Base-by-base conservation (phyloP, 176 grass and related monocot genomes). In the Zoysia pacifica region DNA sequence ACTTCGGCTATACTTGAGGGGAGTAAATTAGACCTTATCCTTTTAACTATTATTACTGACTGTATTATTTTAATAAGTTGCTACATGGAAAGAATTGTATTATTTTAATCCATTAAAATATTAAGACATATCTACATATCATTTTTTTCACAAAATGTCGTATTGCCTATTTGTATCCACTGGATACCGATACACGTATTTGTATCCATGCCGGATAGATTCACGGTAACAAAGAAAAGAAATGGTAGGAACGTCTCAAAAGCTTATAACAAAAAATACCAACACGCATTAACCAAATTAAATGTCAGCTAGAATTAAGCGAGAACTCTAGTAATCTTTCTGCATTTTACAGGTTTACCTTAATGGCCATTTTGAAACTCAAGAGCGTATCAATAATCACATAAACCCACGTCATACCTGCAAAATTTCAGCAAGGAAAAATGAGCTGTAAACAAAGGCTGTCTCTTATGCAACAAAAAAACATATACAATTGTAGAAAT, bases 311-410 rank as follows among this genome's bases (percentile, higher is more conserved):
- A 60, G 38, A 11, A 49, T 62, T 18, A 70, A 79, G 3, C 65
- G 44, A 85, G 14, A 62, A 72, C 66, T 65, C 65, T 49, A 54
- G 50, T 60, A 53, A 16, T 74, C 49, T 69, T 11, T 47, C 15
- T 62, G 45, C n/a, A 58, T 70, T 47, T 79, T 60, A 79, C 9
- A 78, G 49, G 1, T 77, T 83, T 90, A 98, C 90, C 95, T 93
- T 89, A 58, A 94, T 87, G 62, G 72, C 78, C 59, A 94, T 64
- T 63, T 88, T 79, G 81, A 93, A 98, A 73, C 40, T 78, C 75
- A 89, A 74, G 63, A 98, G 74, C 11, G 62, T 87, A 74, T 85
- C 86, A 78, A 98, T 75, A 83, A 94, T 81, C 51, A 82, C 70
- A 79, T 74, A 48, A 47, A 80, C 49, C 53, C 73, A 74, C 54